Evolutionary conservation across 352 stramenopile species (phyloP), one percentile per base, ranked within the genome.

Genomic region (Phytophthora parvispora): DNA sequence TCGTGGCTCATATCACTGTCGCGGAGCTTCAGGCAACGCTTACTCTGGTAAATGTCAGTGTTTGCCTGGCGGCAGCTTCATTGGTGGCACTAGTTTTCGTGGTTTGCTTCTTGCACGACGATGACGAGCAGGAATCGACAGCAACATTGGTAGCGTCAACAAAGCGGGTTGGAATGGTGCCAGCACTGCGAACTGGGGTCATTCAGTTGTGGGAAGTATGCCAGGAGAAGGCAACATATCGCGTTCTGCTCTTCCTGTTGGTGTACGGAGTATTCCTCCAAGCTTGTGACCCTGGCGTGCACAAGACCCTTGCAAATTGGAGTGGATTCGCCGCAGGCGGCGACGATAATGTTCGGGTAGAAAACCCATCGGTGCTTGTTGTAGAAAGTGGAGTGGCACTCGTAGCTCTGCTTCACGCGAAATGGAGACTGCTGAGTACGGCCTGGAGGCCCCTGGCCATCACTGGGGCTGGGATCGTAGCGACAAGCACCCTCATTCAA

Each of bases 191-290:
- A 0, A 64, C 60, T 1, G 78, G 74, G 2, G 38, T 84, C 6
- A 51, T 60, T 6, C 77, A 90, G 31, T 52, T 92, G 12, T 85
- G 84, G 75, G 71, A 73, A 40, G 80, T 90, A 25, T 85, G 69
- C 49, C 78, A 86, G 36, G 73, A 89, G 31, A 82, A 90, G 25
- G 67, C 88, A 8, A 77, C 83, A 27, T 84, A 78, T 73, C 80
- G 76, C 12, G 72, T 89, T 18, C 42, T 92, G 22, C 54, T 77
- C 15, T 92, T 90, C 62, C 64, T 89, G 36, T 62, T 81, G 38
- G 49, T 77, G 10, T 68, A 81, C 43, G 72, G 80, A 34, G 73
- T 80, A 34, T 6, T 88, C 20, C 55, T 89, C 1, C 69, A 70
- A 1, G 60, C 80, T 7, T 80, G 77, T 50, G 81, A 87, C 61